phyloP scores from a whole-genome alignment of 2,329 filamentous ascomycete genomes.

The Scedosporium apiospermum region DNA sequence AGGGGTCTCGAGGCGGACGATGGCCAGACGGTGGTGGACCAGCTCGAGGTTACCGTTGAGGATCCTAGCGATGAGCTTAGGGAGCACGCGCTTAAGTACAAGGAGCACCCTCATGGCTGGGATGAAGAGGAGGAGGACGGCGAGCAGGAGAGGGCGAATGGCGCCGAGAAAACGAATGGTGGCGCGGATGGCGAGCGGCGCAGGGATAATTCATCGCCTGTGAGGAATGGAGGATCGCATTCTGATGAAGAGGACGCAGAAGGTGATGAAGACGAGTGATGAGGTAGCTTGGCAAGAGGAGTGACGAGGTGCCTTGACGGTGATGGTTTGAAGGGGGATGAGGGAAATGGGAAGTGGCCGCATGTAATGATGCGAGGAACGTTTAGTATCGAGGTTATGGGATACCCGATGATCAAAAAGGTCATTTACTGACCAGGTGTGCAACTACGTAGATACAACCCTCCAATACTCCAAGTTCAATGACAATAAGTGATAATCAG shows the following conservation, averaged over 20 bases:
- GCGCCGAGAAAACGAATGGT: conserved; percentile 14
- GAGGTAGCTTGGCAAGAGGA: not conserved
- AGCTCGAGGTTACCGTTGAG: conserved; percentile 44
- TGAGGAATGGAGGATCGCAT: not conserved
- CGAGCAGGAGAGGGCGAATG: conserved; percentile 17
- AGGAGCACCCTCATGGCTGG: conserved; percentile 40
- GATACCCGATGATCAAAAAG: not conserved
- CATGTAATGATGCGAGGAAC: not conserved
- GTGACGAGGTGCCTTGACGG: not conserved
- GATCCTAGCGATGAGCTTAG: conserved; percentile 46
- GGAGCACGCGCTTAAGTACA: conserved; percentile 42
- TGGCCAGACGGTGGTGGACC: conserved; percentile 43
- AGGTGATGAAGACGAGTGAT: conserved; percentile 18
- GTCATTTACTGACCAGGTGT: not conserved
- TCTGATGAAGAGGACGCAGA: conserved; percentile 18
- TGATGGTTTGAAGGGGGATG: not conserved
- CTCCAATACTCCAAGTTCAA: not conserved
- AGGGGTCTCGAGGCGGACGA: conserved; percentile 34
- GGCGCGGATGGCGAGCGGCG: conserved; percentile 8
- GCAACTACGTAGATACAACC: not conserved
- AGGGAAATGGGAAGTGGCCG: no score
- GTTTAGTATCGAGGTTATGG: not conserved
- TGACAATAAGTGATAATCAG: not conserved
- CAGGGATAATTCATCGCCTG: not conserved
- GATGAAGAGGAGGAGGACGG: conserved; percentile 29